Evolutionary conservation across 2,329 filamentous ascomycete genomes (phyloP), one percentile per base, ranked within the genome.

Genomic region (Lizonia empirigonia): DNA sequence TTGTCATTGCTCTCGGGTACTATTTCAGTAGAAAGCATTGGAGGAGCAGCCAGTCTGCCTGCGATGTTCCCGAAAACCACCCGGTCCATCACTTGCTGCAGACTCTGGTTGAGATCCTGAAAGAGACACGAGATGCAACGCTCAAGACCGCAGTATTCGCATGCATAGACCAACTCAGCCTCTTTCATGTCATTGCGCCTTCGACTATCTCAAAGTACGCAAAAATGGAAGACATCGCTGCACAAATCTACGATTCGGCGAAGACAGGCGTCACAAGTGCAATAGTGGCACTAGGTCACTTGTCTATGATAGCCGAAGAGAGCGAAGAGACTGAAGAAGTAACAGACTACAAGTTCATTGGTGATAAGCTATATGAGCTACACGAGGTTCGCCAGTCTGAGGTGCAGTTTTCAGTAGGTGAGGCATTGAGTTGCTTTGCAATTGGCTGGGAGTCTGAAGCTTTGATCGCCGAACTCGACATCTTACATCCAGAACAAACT

Each of bases 361-460:
- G 91, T 10, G 80, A 85, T 9, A 85, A 83, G 22, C 77, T 97
- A 0, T 89, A 92, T 68, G 81, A 81, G 8, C 78, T 97, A 3
- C 88, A 95, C 62, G 91, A 96, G 67, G 84, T 94, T 34, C 90
- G 90, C 60, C 88, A 91, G 61, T 84, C 89, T 0, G 93, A 97
- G 70, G 82, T 92, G 1, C 93, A 97, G 56, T 97, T 99, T 68
- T 85, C 91, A 0, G 85, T 96, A 22, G 94, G 94, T 12, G 92
- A 96, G 69, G 91, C 94, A 10, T 82, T 97, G 44, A 88, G 89
- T 37, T 89, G 89, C 37, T 83, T 88, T 6, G 82, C 90, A 29
- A 85, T 82, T 29, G 87, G 92, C 30, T 97, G 93, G 92, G 82
- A 89, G 26, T 95, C 93, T 0, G 86, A 89, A 55, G 87, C 88